Conservation (phyloP, 2,329 filamentous ascomycete species). For the Fusarium anthophilum region DNA sequence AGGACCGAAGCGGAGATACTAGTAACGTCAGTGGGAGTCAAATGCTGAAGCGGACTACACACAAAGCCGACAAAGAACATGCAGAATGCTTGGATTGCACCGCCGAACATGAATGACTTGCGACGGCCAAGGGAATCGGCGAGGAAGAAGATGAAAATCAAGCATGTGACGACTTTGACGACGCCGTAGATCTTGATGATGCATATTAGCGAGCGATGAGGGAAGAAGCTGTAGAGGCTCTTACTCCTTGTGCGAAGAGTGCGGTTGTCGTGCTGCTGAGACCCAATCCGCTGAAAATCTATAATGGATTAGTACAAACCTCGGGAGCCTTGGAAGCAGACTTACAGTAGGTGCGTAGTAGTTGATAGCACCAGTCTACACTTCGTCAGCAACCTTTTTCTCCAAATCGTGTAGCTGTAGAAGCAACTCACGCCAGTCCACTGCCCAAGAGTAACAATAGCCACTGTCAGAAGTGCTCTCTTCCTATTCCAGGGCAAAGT, state of each 20-base stretch:
- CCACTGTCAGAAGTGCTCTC: slow-evolving; percentile 37
- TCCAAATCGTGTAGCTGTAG: rapidly evolving
- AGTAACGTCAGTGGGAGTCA: neutral
- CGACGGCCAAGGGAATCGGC: slow-evolving; percentile 72
- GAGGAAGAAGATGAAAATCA: slow-evolving; percentile 68
- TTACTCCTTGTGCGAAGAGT: slow-evolving; percentile 72
- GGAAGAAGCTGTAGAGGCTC: rapidly evolving
- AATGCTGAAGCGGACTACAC: neutral
- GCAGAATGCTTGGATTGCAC: slow-evolving; percentile 41
- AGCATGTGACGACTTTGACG: slow-evolving; percentile 70
- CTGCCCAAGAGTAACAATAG: slow-evolving; percentile 38
- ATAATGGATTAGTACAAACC: neutral
- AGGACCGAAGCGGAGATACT: slow-evolving; percentile 62
- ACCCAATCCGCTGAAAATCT: slow-evolving; percentile 68
- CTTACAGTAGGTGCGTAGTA: slow-evolving; percentile 65
- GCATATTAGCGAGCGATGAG: rapidly evolving
- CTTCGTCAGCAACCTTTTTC: neutral
- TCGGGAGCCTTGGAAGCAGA: rapidly evolving
- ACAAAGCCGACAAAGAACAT: slow-evolving; percentile 70
- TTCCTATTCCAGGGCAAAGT: slow-evolving; percentile 32
- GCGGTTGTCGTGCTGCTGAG: slow-evolving; percentile 60
- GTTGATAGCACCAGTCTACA: slow-evolving; percentile 50
- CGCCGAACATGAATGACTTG: slow-evolving; percentile 43
- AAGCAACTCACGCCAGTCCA: slow-evolving; percentile 40
- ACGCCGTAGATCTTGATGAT: slow-evolving; percentile 61